phyloP scores from a whole-genome alignment of 2,329 filamentous ascomycete species.

The Clonostachys byssicola region DNA sequence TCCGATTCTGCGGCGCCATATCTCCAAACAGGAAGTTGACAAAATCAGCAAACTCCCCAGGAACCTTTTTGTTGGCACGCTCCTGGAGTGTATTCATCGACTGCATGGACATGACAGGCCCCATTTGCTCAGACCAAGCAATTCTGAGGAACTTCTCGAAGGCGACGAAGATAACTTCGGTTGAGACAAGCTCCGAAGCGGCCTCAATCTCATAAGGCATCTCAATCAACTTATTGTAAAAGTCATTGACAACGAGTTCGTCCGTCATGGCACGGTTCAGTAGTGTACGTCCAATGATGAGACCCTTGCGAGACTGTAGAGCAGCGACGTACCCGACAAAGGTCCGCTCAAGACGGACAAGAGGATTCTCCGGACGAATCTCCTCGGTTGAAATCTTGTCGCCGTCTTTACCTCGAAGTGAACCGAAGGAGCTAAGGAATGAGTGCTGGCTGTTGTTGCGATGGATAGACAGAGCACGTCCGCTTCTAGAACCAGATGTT shows the following conservation, averaged over 20 bases:
- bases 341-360: constrained; percentile 76
- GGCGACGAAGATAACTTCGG: constrained; percentile 83
- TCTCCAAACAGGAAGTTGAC: constrained; percentile 60
- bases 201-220: constrained; percentile 74
- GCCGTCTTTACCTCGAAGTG: constrained; percentile 40
- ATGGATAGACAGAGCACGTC: constrained; percentile 33
- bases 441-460: constrained; percentile 44
- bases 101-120: constrained; percentile 71
- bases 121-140: constrained; percentile 87
- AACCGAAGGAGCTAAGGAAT: constrained; percentile 51
- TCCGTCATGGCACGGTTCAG: constrained; percentile 68
- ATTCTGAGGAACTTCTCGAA: constrained; percentile 91
- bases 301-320: constrained; percentile 80
- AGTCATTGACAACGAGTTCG: constrained; percentile 77
- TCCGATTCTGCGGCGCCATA: constrained; percentile 65
- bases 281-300: constrained; percentile 75
- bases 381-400: constrained; percentile 34
- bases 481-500: constrained; percentile 24
- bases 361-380: constrained; percentile 56
- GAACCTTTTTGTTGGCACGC: constrained; percentile 59
- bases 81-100: constrained; percentile 72
- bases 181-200: constrained; percentile 63
- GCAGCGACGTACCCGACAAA: constrained; percentile 80
- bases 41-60: constrained; percentile 69
- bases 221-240: constrained; percentile 86